Evolutionary conservation across 306 rosid genomes (phyloP).

Genomic region (Trifolium subterraneum): DNA sequence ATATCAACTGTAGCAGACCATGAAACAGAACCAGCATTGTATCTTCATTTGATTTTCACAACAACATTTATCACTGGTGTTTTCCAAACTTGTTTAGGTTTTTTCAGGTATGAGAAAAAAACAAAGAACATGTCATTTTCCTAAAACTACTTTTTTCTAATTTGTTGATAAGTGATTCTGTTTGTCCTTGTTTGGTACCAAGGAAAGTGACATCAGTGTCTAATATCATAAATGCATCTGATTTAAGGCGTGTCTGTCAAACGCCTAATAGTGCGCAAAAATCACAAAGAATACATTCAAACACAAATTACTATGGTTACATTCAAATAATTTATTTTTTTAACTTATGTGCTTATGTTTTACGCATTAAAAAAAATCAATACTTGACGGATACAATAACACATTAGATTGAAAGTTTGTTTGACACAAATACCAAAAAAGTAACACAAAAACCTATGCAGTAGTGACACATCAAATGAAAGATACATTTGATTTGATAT

Average conservation of each 20-base stretch:
- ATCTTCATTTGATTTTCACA: constrained; percentile 68
- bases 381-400: too few species aligned
- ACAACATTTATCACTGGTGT: constrained; percentile 70
- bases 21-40: constrained; percentile 45
- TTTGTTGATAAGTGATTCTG: neutral
- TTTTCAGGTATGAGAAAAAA: constrained; percentile 60
- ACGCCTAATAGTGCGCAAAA: too few species aligned
- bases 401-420: neutral
- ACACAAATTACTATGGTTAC: too few species aligned
- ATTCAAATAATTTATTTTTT: neutral
- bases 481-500: too few species aligned
- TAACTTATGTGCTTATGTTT: neutral
- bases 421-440: neutral
- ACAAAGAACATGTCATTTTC: constrained; percentile 4
- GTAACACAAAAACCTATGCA: neutral
- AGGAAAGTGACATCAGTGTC: neutral
- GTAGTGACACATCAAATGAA: too few species aligned
- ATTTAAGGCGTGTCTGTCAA: neutral
- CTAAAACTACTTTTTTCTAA: neutral
- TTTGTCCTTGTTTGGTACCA: neutral
- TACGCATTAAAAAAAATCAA: neutral
- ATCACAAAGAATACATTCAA: neutral
- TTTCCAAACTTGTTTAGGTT: constrained; percentile 64
- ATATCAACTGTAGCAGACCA: constrained; percentile 53
- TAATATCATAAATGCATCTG: neutral